phyloP scores from a whole-genome alignment of 1,284 basidiomycete genomes.

The Ustilago crameri region DNA sequence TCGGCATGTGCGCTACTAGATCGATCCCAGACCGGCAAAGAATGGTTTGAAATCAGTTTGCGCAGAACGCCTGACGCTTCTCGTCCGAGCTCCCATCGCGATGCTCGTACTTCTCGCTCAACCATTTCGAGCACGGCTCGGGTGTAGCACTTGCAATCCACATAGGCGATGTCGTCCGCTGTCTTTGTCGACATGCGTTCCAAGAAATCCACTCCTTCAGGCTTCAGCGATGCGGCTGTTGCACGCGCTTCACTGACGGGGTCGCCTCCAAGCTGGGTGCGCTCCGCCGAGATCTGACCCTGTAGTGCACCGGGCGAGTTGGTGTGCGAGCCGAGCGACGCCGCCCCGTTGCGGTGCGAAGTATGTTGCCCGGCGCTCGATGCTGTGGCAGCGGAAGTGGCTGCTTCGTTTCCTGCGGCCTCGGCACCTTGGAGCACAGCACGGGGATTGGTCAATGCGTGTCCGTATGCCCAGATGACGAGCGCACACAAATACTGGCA shows the following conservation, averaged over 20 bases:
- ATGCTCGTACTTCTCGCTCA: conserved; percentile 46
- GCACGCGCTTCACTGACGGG: conserved; percentile 1
- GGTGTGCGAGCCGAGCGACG: conserved; percentile 3
- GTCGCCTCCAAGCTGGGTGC: conserved; percentile 26
- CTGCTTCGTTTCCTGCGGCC: neutral
- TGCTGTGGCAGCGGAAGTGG: conserved; percentile 4
- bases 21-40: conserved; percentile 33
- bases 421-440: conserved; percentile 9
- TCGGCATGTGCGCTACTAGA: conserved; percentile 1
- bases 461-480: conserved; percentile 55
- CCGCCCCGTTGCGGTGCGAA: conserved; percentile 15
- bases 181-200: conserved; percentile 51
- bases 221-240: conserved; percentile 15
- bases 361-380: conserved; percentile 11
- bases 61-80: conserved; percentile 55
- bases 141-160: conserved; percentile 50
- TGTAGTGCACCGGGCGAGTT: conserved; percentile 30
- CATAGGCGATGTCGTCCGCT: conserved; percentile 38
- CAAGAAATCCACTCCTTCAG: conserved; percentile 43
- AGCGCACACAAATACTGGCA: conserved; percentile 54
- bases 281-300: conserved; percentile 24
- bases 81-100: conserved; percentile 56
- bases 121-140: conserved; percentile 53
- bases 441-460: conserved; percentile 45
- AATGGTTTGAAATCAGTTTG: conserved; percentile 51